Base-by-base conservation (phyloP, 2,329 filamentous ascomycete species). In the Myotisia sp. region DNA sequence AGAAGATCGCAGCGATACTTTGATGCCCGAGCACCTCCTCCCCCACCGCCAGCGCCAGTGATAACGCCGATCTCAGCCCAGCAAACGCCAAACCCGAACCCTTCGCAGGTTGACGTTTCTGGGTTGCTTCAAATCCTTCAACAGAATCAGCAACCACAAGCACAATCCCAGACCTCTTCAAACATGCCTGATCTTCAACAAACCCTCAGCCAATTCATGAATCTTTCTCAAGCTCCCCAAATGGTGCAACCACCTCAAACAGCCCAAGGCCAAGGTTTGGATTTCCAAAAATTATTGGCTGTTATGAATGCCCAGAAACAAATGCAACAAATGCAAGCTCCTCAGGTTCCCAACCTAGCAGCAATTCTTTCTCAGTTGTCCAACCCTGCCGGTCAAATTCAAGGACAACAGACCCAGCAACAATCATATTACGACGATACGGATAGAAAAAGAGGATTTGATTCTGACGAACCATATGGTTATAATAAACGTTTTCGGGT, bases 1-100 rank as follows among this genome's bases (percentile, higher is more conserved):
- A 46, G 44, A 33, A 57, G 62, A 18, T 57, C 64, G 40, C 51
- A 56, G 34, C 56, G 55, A 26, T 63, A 62, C 34, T 60, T 55
- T 43, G 44, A 54, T 4, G 47, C 48, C 26, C 36, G 51, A 18
- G 56, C 55, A 20, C 49, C 54, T n/a, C 51, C 54, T 16, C 49
- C 48, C 32, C 31, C 46, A 6, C 33, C 44, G 2, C 32, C n/a
- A n/a, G n/a, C n/a, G n/a, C n/a, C n/a, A n/a, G n/a, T n/a, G n/a
- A n/a, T n/a, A n/a, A n/a, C n/a, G n/a, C n/a, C n/a, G n/a, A n/a
- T n/a, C n/a, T n/a, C n/a, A n/a, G 43, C 19, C 35, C 49, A 18
- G 49, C 42, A 20, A 17, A 18, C 33, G 29, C 42, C 46, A 18
- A 43, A 39, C 16, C 24, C 42, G 23, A 46, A 47, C 28, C 47